phyloP scores from a whole-genome alignment of 305 asterid species.

The Solanum hybrid region DNA sequence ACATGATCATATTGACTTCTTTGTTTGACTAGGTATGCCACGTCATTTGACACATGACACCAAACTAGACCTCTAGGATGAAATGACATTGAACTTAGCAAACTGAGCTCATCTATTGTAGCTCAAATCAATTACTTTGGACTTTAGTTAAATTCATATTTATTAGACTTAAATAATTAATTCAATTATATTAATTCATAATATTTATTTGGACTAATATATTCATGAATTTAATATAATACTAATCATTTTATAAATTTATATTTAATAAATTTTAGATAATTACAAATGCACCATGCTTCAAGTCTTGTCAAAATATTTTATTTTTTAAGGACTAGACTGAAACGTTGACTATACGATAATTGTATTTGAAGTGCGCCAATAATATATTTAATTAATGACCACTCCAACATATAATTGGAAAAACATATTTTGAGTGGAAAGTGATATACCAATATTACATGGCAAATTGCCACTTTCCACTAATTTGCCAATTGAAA shows the following conservation, averaged over 20 bases:
- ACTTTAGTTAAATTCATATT: background rate
- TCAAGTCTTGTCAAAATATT: no score
- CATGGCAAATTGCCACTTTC: background rate
- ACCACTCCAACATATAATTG: background rate
- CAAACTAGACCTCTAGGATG: background rate
- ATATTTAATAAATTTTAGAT: no score
- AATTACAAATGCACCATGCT: background rate
- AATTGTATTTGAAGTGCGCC: background rate
- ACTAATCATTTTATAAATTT: no score
- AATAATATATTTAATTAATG: background rate
- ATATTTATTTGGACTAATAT: background rate
- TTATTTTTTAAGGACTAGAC: background rate
- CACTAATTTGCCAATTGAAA: background rate
- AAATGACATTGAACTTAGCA: no score
- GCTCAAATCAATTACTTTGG: background rate
- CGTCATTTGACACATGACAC: background rate
- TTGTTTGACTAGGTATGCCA: background rate
- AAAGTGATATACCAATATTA: background rate
- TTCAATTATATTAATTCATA: background rate
- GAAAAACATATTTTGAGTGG: background rate
- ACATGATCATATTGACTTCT: background rate
- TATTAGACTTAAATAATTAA: background rate
- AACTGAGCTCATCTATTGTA: background rate
- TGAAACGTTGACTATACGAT: background rate
- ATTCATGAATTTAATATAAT: background rate